phyloP scores from a whole-genome alignment of 345 rosid genomes.

The Garcia nutans region DNA sequence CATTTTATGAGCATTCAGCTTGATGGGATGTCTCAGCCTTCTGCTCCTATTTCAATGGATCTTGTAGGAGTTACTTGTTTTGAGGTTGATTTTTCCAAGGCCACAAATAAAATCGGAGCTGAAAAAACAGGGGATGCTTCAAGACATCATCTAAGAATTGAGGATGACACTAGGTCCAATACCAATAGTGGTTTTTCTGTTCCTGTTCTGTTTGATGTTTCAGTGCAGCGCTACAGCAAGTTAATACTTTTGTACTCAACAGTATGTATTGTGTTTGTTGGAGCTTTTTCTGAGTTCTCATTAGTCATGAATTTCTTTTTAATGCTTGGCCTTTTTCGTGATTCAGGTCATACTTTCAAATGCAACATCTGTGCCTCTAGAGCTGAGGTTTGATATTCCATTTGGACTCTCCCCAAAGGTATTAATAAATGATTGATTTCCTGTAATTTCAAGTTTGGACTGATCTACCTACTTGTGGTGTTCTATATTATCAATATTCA shows the following conservation, averaged over 20 bases:
- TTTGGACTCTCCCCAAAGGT: constrained; percentile 95
- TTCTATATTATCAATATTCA: constrained; percentile 10
- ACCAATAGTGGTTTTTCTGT: constrained; percentile 57
- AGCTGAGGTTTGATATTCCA: constrained; percentile 93
- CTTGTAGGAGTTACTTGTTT: constrained; percentile 78
- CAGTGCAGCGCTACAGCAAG: constrained; percentile 78
- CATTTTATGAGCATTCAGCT: constrained; percentile 74
- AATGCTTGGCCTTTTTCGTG: constrained; percentile 19
- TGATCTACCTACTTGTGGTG: not conserved
- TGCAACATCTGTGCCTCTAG: constrained; percentile 74
- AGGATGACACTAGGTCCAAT: constrained; percentile 38
- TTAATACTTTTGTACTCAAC: constrained; percentile 83
- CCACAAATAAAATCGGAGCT: constrained; percentile 26
- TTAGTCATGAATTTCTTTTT: constrained; percentile 18
- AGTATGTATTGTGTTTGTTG: constrained; percentile 41
- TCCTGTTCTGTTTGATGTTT: constrained; percentile 93
- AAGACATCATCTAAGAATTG: constrained; percentile 29
- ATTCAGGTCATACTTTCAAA: constrained; percentile 75
- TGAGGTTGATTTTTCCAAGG: constrained; percentile 84
- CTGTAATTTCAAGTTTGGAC: constrained; percentile 8
- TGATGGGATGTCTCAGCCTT: constrained; percentile 73
- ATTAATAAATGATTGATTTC: constrained; percentile 15
- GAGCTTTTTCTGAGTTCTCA: constrained; percentile 12
- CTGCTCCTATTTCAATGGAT: constrained; percentile 86
- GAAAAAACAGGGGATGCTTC: constrained; percentile 29